Percentiles rank a stretch among this genome's conserved stretches.
Conservation (phyloP, 306 rosid genomes). For the Cicer bijugum region DNA sequence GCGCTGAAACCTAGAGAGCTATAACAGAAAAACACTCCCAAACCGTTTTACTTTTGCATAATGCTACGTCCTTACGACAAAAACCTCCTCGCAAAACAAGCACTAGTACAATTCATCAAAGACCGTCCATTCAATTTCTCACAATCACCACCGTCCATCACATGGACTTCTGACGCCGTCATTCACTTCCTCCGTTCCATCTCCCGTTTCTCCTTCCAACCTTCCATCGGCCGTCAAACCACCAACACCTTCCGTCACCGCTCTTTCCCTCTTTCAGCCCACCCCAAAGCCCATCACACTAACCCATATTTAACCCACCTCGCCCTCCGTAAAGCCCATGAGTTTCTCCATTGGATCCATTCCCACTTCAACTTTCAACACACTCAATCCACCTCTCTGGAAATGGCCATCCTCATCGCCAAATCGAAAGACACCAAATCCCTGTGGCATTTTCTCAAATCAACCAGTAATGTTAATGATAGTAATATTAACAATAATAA, state of each 20-base stretch:
- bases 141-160: background rate
- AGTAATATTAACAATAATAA: too few species aligned
- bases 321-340: constrained; percentile 64
- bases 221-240: constrained; percentile 71
- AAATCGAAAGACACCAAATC: constrained; percentile 50
- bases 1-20: too few species aligned
- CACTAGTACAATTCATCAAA: constrained; percentile 59
- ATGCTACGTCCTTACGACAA: constrained; percentile 48
- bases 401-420: constrained; percentile 79
- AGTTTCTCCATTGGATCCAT: constrained; percentile 83
- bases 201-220: constrained; percentile 71
- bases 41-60: background rate
- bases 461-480: background rate
- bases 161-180: constrained; percentile 62
- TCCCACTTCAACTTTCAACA: constrained; percentile 59
- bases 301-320: constrained; percentile 58
- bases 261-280: constrained; percentile 69
- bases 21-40: background rate
- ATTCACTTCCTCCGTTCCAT: constrained; percentile 61
- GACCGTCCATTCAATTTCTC: constrained; percentile 59
- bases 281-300: constrained; percentile 54
- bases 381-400: constrained; percentile 65
- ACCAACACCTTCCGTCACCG: constrained; percentile 64
- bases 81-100: constrained; percentile 60
- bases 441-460: constrained; percentile 71